Evolutionary conservation across 1,139 yeast species (phyloP).

Genomic region (Kluyveromyces sp.): DNA sequence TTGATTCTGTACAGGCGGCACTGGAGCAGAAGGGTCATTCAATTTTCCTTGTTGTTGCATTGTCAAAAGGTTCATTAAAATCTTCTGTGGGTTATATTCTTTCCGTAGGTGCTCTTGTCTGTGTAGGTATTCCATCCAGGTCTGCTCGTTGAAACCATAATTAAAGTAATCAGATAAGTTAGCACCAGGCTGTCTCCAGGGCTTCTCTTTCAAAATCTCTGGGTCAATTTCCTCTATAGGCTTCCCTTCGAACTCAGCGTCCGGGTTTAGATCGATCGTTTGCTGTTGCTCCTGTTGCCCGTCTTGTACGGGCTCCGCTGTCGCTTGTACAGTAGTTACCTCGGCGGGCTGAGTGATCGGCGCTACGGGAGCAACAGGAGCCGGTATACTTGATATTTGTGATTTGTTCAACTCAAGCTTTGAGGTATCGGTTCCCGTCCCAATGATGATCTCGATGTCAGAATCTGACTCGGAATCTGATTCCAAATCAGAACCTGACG

Average conservation of each 20-base stretch:
- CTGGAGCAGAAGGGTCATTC: constrained; percentile 13
- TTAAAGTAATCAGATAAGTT: constrained; percentile 91
- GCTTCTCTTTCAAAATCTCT: constrained; percentile 82
- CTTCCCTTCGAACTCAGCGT: constrained; percentile 74
- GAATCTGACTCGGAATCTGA: constrained; percentile 40
- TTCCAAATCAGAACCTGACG: constrained; percentile 14
- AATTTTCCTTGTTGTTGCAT: constrained; percentile 33
- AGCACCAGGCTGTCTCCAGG: constrained; percentile 98
- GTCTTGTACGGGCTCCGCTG: constrained; percentile 27
- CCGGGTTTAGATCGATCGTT: constrained; percentile 65
- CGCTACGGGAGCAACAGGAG: constrained; percentile 25
- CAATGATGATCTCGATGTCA: constrained; percentile 59
- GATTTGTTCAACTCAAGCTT: constrained; percentile 28
- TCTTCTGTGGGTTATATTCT: constrained; percentile 58
- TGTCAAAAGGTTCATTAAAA: constrained; percentile 38
- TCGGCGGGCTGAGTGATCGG: constrained; percentile 22
- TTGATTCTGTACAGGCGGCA: constrained; percentile 16
- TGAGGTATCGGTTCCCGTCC: constrained; percentile 37
- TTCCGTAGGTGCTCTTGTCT: constrained; percentile 80
- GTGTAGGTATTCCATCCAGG: constrained; percentile 90
- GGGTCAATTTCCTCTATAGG: constrained; percentile 81
- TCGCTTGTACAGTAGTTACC: constrained; percentile 21
- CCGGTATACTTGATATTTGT: constrained; percentile 7
- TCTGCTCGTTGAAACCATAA: constrained; percentile 91
- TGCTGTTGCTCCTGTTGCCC: constrained; percentile 31